Base-by-base conservation (phyloP, 2,329 filamentous ascomycete genomes). In the Colletotrichum sp. region DNA sequence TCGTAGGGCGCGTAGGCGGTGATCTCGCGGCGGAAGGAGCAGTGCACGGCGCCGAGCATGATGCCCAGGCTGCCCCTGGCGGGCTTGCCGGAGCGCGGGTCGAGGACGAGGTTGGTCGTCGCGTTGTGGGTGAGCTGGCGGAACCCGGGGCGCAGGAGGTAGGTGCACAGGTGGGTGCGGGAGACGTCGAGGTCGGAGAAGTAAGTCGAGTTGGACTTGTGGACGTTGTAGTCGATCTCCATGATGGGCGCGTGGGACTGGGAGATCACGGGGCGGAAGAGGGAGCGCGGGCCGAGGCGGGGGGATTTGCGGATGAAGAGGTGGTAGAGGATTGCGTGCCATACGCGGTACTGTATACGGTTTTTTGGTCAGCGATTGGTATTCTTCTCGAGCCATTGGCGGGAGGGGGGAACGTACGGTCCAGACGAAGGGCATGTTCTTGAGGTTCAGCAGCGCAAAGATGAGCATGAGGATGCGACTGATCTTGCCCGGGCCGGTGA, bases 151-250 rank as follows among this genome's bases (percentile, higher is more conserved):
- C 89, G 90, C 69, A 93, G 87, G 4, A 96, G 86, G 78, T 93
- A 91, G 65, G 92, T 93, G 69, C 98, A 92, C 10, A 97, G 91
- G 78, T 98, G 95, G 1, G 94, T 94, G 72, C 97, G 94, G 52
- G 94, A 92, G 76, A 96, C 91, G 85, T 98, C 96, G 79, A 98
- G 92, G 84, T 98, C 95, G 79, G 92, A 88, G 83, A 98, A 98
- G 87, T 98, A 98, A 34, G 96, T 98, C 80, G 91, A 92, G 87
- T 96, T 95, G 77, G 93, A 93, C 83, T 96, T 96, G 89, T 96
- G 94, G 59, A 95, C 82, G 86, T 97, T 96, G 87, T 96, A 95
- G 86, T 98, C 96, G 80, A 93, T 95, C 85, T 98, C 95, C 79
- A 94, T 89, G 70, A 94, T 86, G 1, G 94, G 91, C 16, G 93